Evolutionary conservation across 768 basidiomycete species (phyloP), one percentile per base, ranked within the genome.

Genomic region (Trametes gibbosa): DNA sequence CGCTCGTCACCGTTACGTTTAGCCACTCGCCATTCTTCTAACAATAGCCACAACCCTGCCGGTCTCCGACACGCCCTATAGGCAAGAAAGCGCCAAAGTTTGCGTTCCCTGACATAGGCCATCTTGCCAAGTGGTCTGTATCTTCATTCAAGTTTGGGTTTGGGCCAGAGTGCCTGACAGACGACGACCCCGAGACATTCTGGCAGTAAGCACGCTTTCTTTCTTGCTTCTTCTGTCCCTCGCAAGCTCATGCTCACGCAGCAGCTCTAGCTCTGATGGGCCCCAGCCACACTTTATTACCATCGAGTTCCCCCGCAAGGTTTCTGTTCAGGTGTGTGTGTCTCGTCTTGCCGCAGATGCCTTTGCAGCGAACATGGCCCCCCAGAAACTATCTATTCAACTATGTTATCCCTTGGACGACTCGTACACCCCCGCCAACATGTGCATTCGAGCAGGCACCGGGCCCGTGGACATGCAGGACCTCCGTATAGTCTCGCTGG

Each of bases 241-340:
- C 25, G 10, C 16, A 56, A 14, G 39, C 29, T 53, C 32, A 41
- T 41, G 48, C 41, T 57, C 35, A 61, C 37, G n/a, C 24, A 47
- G 62, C 27, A 19, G 27, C 63, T 41, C 17, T 63, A 92, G 90
- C 70, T 89, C 89, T 3, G 97, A 98, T 69, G 97, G 97, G 1
- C 93, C 95, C 1, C 97, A 98, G 67, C 97, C 97, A 2, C 96
- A 99, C 75, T 90, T 90, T 63, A 91, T 98, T 67, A 96, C 95
- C 0, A 79, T 97, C 50, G 90, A 95, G 69, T 99, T 99, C 72
- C 87, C 93, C 21, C 84, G 89, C 42, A 91, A 93, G 70, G 87
- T 97, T 23, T 84, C 89, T 2, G 84, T 99, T 32, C 90, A 95
- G 75, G 95, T 93, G 75, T 41, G 75, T 41, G n/a, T 24, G 17